Evolutionary conservation across 148 eudicot species (phyloP).

Genomic region (Silene uniflora): DNA sequence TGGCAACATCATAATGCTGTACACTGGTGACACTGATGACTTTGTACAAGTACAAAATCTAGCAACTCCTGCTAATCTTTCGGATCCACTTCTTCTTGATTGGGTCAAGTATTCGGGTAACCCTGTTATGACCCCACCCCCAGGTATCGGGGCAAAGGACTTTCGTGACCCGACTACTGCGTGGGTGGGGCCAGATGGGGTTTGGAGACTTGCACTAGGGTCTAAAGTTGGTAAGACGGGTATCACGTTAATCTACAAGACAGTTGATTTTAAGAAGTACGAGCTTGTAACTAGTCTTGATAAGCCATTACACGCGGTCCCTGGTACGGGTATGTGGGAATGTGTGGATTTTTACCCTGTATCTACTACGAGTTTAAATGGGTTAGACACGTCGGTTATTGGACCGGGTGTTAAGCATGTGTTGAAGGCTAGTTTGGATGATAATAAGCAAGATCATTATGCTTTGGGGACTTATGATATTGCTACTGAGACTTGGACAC

Average conservation of each 20-base stretch:
- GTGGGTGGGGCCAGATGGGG: constrained; percentile 69
- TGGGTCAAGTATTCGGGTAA: constrained; percentile 75
- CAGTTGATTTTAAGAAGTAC: constrained; percentile 45
- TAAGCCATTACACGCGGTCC: constrained; percentile 47
- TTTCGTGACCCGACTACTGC: constrained; percentile 91
- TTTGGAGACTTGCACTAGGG: constrained; percentile 70
- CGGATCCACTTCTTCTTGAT: constrained; percentile 80
- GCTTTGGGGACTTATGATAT: constrained; percentile 68
- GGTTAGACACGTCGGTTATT: constrained; percentile 63
- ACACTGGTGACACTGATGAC: constrained; percentile 68
- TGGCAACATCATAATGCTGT: constrained; percentile 71
- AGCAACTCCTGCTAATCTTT: constrained; percentile 79
- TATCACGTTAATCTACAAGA: constrained; percentile 57
- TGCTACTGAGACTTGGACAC: constrained; percentile 53
- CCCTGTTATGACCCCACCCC: constrained; percentile 78
- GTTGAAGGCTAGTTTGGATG: constrained; percentile 75
- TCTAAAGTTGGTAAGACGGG: constrained; percentile 63
- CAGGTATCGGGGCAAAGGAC: constrained; percentile 53
- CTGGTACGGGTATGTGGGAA: constrained; percentile 97
- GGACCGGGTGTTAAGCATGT: constrained; percentile 74
- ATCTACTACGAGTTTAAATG: constrained; percentile 40
- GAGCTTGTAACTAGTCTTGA: constrained; percentile 43
- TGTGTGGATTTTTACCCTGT: constrained; percentile 91
- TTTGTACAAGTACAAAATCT: constrained; percentile 77
- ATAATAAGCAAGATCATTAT: constrained; percentile 58